Evolutionary conservation across 148 eudicot species (phyloP).

Genomic region (Chenopodium quinoa): DNA sequence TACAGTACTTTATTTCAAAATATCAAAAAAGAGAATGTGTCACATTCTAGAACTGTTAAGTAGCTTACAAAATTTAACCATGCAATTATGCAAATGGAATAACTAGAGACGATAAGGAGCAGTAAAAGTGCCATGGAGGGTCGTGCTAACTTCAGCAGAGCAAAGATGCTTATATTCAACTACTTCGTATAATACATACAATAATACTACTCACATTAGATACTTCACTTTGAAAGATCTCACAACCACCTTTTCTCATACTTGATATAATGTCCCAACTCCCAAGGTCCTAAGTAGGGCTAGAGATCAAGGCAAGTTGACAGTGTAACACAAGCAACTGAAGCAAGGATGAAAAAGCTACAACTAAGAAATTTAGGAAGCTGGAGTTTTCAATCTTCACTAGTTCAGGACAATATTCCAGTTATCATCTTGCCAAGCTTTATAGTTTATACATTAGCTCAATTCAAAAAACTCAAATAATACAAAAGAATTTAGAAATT

Average conservation of each 20-base stretch:
- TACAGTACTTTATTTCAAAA: too few relatives aligned
- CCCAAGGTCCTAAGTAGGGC: background rate
- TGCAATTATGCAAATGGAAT: background rate
- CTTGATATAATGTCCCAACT: background rate
- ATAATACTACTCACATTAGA: too few relatives aligned
- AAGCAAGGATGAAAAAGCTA: background rate
- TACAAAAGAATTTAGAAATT: background rate
- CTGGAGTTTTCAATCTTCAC: background rate
- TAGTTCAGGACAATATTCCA: background rate
- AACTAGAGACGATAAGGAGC: background rate
- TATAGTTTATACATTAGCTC: too few relatives aligned
- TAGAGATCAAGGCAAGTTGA: background rate
- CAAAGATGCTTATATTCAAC: too few relatives aligned
- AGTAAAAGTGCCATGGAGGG: background rate
- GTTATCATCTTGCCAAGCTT: background rate
- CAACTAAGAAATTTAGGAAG: background rate
- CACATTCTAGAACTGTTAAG: background rate
- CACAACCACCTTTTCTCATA: background rate
- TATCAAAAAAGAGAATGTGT: background rate
- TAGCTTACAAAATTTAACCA: background rate
- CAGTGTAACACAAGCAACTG: background rate
- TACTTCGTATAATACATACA: too few relatives aligned
- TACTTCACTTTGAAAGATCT: too few relatives aligned
- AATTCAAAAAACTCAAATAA: background rate
- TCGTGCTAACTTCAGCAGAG: too few relatives aligned